phyloP scores from a whole-genome alignment of 2,329 filamentous ascomycete genomes.

The Sclerotinia spermophila region DNA sequence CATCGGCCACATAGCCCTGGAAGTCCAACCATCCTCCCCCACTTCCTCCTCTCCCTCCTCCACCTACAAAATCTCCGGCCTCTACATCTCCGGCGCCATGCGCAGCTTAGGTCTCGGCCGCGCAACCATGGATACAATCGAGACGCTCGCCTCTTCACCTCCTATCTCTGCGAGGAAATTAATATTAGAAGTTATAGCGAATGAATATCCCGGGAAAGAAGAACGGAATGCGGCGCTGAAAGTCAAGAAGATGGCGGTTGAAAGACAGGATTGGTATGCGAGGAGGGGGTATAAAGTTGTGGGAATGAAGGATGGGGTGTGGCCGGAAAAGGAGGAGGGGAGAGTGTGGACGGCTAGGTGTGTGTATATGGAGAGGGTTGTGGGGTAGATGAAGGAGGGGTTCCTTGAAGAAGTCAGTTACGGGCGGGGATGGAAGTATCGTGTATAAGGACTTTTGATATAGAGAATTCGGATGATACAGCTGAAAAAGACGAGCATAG shows the following conservation, averaged over 20 bases:
- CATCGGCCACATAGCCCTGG: slow-evolving; percentile 32
- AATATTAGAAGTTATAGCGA: slow-evolving; percentile 22
- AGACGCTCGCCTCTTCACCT: slow-evolving; percentile 22
- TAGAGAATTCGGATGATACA: neutral
- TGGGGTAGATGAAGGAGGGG: slow-evolving; percentile 11
- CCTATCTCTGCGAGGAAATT: slow-evolving; percentile 28
- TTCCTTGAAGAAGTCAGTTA: no score
- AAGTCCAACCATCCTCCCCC: slow-evolving; percentile 23
- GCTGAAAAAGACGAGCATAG: neutral
- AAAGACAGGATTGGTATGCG: slow-evolving; percentile 30
- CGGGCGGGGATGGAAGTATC: neutral
- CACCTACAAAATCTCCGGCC: slow-evolving; percentile 26
- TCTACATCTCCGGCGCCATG: slow-evolving; percentile 28
- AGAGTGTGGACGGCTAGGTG: slow-evolving; percentile 23
- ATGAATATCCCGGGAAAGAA: slow-evolving; percentile 19
- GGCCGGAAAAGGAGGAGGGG: slow-evolving; percentile 22
- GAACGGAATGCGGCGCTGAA: slow-evolving; percentile 22
- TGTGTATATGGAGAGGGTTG: slow-evolving; percentile 31
- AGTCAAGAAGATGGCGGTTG: slow-evolving; percentile 12
- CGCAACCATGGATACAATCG: slow-evolving; percentile 30
- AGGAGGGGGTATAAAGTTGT: slow-evolving; percentile 28
- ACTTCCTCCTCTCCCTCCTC: slow-evolving; percentile 27
- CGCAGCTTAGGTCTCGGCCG: slow-evolving; percentile 29
- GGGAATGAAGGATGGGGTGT: slow-evolving; percentile 20
- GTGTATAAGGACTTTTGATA: neutral